Evolutionary conservation across 768 basidiomycete species (phyloP), one percentile per base, ranked within the genome.

Genomic region (Rubroboletus satanas): DNA sequence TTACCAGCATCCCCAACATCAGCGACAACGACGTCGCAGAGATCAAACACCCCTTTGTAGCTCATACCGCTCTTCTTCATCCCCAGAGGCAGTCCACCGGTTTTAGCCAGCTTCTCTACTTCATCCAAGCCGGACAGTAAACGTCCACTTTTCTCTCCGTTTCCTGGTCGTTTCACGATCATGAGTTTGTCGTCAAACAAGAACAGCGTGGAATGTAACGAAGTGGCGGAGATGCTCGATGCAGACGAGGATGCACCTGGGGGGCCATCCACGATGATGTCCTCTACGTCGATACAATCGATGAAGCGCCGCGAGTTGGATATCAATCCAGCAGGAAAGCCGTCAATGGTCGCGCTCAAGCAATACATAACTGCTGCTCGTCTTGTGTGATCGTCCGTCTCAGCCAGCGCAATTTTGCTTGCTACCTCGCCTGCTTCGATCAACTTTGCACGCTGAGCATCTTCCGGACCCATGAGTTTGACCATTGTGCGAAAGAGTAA

Each of bases 141-240:
- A 45, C 83, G 81, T 4, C 88, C 93, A 41, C 81, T 79, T 72
- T 82, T 93, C 69, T 88, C 91, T 39, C 83, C 86, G 65, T 78
- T 88, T 32, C 75, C 83, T 41, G 81, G 90, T 28, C 97, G 81
- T 73, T 98, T 98, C 45, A 86, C 89, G 56, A 99, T 84, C 68
- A 98, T 79, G 21, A 99, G 75, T 65, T 92, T 92, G 73, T 99
- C 96, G 58, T 94, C 90, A 67, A 99, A 98, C 44, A 99, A 77
- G 69, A 98, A 90, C 29, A 99, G 74, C 3, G 90, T 91, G 70
- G 90, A 95, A 65, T 92, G 88, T 17, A 96, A 78, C 1, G 80
- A 75, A 2, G 74, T 79, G 1, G 72, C 63, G 2, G 76, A 71
- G 7, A 71, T 63, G 49, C 74, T 76, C 12, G 75, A 73, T 33